Evolutionary conservation across 2,329 filamentous ascomycete genomes (phyloP).

Genomic region (Teratosphaeria viscida): DNA sequence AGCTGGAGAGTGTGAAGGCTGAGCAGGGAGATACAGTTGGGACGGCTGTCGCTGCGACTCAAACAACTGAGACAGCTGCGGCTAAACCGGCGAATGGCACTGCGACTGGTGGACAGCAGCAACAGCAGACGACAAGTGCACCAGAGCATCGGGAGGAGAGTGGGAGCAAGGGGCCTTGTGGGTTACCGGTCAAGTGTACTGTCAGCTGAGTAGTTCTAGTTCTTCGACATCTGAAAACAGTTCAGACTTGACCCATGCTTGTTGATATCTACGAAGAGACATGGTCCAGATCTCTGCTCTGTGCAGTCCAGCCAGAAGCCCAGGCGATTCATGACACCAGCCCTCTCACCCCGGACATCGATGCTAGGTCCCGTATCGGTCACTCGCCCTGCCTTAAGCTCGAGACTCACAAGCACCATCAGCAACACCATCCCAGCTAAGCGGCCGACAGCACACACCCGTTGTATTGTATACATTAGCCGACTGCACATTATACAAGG

Average conservation of each 20-base stretch:
- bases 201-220: constrained; percentile 29
- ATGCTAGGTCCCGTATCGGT: no score
- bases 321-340: no score
- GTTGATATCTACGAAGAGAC: no score
- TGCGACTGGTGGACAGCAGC: constrained; percentile 14
- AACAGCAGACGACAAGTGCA: constrained; percentile 18
- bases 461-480: no score
- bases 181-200: constrained; percentile 63
- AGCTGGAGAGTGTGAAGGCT: constrained; percentile 14
- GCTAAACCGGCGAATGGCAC: constrained; percentile 4
- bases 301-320: no score
- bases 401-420: no score
- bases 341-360: no score
- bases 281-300: no score
- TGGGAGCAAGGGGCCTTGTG: constrained; percentile 60
- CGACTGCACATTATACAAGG: no score
- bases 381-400: no score
- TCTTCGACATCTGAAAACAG: background rate
- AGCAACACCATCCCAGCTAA: no score
- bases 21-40: constrained; percentile 5
- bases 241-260: background rate
- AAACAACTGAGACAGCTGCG: background rate
- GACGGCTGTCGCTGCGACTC: constrained; percentile 6
- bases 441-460: no score
- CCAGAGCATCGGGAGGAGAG: constrained; percentile 32